A percentile compares a stretch with the other conserved stretches of the same genome.
Evolutionary conservation across 2,329 filamentous ascomycete species (phyloP).

Genomic region (Colletotrichum sp.): DNA sequence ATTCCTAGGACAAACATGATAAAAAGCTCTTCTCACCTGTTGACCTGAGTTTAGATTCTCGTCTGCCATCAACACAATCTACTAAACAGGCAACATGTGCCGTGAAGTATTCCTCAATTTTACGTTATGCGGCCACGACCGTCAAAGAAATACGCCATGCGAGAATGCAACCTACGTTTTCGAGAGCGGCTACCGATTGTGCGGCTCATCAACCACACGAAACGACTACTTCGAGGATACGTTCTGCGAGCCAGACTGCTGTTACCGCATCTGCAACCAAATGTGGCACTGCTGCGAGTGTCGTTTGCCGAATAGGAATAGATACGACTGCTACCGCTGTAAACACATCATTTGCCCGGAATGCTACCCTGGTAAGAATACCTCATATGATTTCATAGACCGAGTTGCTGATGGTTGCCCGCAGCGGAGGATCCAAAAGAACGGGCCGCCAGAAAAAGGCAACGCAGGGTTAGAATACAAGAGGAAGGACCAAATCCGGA

Average conservation of each 20-base stretch:
- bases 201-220: background rate
- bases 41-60: background rate
- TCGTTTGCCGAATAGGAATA: background rate
- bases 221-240: background rate
- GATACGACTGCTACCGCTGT: background rate
- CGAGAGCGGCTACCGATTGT: background rate
- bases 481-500: background rate
- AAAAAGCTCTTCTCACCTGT: background rate
- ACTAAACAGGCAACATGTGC: background rate
- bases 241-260: background rate
- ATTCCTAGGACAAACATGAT: background rate
- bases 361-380: background rate
- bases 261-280: background rate
- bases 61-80: background rate
- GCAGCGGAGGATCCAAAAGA: background rate
- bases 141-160: background rate
- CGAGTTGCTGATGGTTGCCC: background rate
- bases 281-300: constrained; percentile 2
- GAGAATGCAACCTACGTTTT: background rate
- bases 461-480: background rate
- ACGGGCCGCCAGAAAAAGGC: background rate
- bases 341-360: background rate
- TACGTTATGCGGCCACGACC: background rate
- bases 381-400: background rate
- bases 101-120: background rate